Base-by-base conservation (phyloP, 441 rosid genomes). In the Iberis amara region DNA sequence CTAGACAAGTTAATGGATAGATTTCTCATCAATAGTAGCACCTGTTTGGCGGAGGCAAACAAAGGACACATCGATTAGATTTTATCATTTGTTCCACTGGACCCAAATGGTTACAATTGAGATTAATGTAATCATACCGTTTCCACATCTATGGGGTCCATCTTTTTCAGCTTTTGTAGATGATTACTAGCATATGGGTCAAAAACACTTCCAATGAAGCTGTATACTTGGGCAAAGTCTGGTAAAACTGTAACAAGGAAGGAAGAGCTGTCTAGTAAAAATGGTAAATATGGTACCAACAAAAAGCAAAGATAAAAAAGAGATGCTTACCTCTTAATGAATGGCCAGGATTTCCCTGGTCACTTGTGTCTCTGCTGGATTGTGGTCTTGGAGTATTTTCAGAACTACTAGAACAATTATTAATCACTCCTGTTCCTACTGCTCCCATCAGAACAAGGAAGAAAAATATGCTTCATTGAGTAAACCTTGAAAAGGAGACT, bases 381-480 rank as follows among this genome's bases (percentile, higher is more conserved):
- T 35, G 76, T 57, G 78, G 61, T 70, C 72, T 78, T 11, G 79
- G 82, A 59, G 79, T 77, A 64, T 82, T 78, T 62, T 80, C 89
- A 28, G 76, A 72, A 67, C 91, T 79, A 70, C 89, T 86, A 63
- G 82, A 80, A 52, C 72, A 78, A 65, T 85, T 85, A 71, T 76
- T 83, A 58, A 68, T 73, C 13, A 47, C 64, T 44, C 51, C 45
- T 36, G 80, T 58, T 27, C 72, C 88, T 82, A 72, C 59, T 47
- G 46, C 6, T 52, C 14, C 13, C 52, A 53, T 37, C 39, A 70
- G 65, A 71, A 21, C 42, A 61, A 21, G 5, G 37, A 13, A 31
- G 9, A 51, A 13, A 4, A 64, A 11, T 28, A 35, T 21, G 7
- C 7, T 6, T 15, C 33, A 26, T 26, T 61, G 9, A 62, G 41